Evolutionary conservation across 768 basidiomycete species (phyloP).

Genomic region (Cystoderma amianthinum): DNA sequence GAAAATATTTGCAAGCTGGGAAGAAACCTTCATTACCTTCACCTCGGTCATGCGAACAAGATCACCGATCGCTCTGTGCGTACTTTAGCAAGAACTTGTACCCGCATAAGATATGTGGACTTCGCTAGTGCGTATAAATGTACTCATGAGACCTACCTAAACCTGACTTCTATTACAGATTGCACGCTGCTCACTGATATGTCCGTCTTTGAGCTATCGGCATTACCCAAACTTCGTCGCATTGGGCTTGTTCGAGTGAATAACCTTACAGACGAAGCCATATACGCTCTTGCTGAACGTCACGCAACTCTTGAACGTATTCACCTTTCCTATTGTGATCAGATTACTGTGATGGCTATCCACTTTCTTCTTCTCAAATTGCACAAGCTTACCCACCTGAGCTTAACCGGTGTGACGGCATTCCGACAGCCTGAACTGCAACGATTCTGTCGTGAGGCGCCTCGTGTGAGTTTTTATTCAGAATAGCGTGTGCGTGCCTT

Average conservation of each 20-base stretch:
- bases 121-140: slow-evolving; percentile 71
- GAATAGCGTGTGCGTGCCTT: neutral
- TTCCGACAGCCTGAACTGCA: slow-evolving; percentile 85
- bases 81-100: slow-evolving; percentile 78
- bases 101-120: slow-evolving; percentile 89
- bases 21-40: slow-evolving; percentile 90
- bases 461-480: slow-evolving; percentile 48
- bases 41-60: slow-evolving; percentile 85
- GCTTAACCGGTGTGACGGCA: slow-evolving; percentile 92
- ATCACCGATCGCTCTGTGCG: slow-evolving; percentile 90
- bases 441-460: slow-evolving; percentile 83
- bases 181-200: slow-evolving; percentile 86
- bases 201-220: slow-evolving; percentile 88
- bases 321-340: slow-evolving; percentile 95
- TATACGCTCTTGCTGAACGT: slow-evolving; percentile 82
- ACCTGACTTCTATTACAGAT: slow-evolving; percentile 37
- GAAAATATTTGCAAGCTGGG: slow-evolving; percentile 83
- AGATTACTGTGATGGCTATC: slow-evolving; percentile 86
- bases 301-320: slow-evolving; percentile 89
- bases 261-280: slow-evolving; percentile 90
- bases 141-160: slow-evolving; percentile 4
- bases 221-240: slow-evolving; percentile 83
- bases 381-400: slow-evolving; percentile 90
- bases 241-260: slow-evolving; percentile 92
- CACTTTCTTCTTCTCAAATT: slow-evolving; percentile 86